Evolutionary conservation across 768 basidiomycete species (phyloP), one percentile per base, ranked within the genome.

Genomic region (Sistotremastrum niveocremeum): DNA sequence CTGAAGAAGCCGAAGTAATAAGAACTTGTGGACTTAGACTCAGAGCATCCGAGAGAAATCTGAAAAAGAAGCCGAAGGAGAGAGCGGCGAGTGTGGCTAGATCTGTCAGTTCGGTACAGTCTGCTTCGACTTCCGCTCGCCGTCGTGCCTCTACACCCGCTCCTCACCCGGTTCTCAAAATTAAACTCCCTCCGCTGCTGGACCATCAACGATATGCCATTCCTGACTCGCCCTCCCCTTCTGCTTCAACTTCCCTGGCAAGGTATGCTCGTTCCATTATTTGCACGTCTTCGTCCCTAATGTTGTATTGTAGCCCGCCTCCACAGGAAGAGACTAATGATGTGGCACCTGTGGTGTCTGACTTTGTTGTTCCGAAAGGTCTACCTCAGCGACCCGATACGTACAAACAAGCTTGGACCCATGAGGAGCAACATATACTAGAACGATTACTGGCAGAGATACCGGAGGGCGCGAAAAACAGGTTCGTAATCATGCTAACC

Each of bases 321-420:
- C 41, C 30, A 3, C 44, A 40, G 10, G 34, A 46, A 12, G 45
- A 51, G 9, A 37, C 34, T 63, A 75, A 48, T 65, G 20, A 20
- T 20, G 20, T 20, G 20, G 20, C 20, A 20, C 20, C 20, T 20
- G 20, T 20, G 20, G 20, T 20, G 20, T 20, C 20, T 20, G 20
- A 20, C 20, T 20, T 20, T 20, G 20, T 20, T 20, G 20, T 20
- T 20, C 20, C 20, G 20, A 20, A 20, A 2, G 20, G 20, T 20
- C 20, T 20, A 20, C 20, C 20, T 20, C 20, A 69, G 1, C 75
- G 71, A 54, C 67, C 79, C 0, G 81, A 84, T 51, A 87, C 84
- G n/a, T 88, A 84, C 64, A 87, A 87, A 57, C 78, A 81, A 49
- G 72, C 80, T 1, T 89, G 85, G 86, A 74, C 78, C 2, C 66